Evolutionary conservation across 2,329 filamentous ascomycete species (phyloP).

Genomic region (Fusarium graminum): DNA sequence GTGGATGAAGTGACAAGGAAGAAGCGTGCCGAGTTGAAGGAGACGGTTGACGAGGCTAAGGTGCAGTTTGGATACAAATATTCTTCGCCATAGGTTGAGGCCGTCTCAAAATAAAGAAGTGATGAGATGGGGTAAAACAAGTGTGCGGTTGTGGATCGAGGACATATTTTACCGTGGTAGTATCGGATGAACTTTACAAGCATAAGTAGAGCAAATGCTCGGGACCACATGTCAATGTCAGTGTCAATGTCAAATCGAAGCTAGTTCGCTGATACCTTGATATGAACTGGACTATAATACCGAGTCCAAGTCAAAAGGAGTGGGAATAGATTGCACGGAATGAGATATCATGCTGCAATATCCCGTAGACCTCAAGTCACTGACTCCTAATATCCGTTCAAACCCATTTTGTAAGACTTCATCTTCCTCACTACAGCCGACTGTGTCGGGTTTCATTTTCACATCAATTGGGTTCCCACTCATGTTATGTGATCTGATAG

Average conservation of each 20-base stretch:
- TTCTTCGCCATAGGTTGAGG: constrained; percentile 53
- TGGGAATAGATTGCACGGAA: background rate
- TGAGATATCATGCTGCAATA: background rate
- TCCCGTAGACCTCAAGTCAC: background rate
- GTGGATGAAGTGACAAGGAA: constrained; percentile 39
- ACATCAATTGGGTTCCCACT: too few relatives aligned
- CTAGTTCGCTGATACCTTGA: background rate
- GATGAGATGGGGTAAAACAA: background rate
- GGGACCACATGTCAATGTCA: background rate
- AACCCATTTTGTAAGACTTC: too few relatives aligned
- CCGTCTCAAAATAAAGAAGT: background rate
- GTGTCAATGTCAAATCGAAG: background rate
- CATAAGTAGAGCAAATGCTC: too few relatives aligned
- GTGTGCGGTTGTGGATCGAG: background rate
- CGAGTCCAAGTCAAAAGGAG: background rate
- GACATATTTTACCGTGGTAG: background rate
- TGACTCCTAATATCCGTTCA: too few relatives aligned
- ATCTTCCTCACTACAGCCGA: too few relatives aligned
- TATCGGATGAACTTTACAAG: background rate
- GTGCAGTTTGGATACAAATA: constrained; percentile 64
- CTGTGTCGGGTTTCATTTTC: too few relatives aligned
- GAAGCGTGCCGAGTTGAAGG: constrained; percentile 47
- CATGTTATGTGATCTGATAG: too few relatives aligned
- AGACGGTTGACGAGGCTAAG: constrained; percentile 58
- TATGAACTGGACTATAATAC: background rate